Percentiles rank a stretch among this genome's conserved stretches.
Evolutionary conservation across 179 eudicot species (phyloP).

Genomic region (Actinidia polygama): DNA sequence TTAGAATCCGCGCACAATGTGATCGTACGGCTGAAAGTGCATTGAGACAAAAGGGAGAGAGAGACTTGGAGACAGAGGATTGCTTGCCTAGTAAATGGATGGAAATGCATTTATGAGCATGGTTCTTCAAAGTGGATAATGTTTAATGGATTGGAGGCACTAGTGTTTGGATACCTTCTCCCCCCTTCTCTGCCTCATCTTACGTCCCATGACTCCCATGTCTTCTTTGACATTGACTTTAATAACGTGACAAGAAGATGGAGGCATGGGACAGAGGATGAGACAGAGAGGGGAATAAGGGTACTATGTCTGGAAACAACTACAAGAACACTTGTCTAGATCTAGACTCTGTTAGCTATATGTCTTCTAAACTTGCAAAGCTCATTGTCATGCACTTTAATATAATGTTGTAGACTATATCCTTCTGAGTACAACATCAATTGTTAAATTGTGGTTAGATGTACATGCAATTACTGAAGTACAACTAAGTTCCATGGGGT

Average conservation of each 20-base stretch:
- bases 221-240: background rate
- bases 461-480: background rate
- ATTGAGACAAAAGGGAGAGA: too few species aligned
- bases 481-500: background rate
- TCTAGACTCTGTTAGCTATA: background rate
- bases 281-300: background rate
- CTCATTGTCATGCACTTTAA: background rate
- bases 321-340: background rate
- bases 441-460: background rate
- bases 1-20: too few species aligned
- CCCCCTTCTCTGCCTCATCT: background rate
- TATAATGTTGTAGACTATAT: background rate
- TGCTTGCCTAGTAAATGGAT: too few species aligned
- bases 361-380: background rate
- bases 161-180: background rate
- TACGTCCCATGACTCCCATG: background rate
- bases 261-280: background rate
- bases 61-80: too few species aligned
- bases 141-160: background rate
- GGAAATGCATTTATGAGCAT: background rate
- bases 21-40: too few species aligned
- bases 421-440: background rate
- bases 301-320: background rate
- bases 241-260: background rate
- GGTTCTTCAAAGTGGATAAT: background rate